These are phyloP conservation scores for Penicillium steckii DNA, from an alignment of 495 filamentous ascomycete genomes.

Conservation along the genomic window DNA sequence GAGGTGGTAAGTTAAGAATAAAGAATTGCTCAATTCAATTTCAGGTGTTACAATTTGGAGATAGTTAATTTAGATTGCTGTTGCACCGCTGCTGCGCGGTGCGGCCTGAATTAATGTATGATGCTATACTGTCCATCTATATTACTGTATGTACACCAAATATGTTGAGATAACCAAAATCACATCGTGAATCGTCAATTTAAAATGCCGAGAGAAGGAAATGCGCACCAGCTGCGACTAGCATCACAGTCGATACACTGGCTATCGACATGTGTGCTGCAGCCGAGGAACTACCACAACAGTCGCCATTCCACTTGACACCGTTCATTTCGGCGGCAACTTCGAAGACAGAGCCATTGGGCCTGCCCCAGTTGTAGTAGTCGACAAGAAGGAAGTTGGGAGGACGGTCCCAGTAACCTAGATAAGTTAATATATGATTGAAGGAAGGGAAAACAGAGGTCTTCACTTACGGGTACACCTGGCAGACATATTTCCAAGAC, in stretches of 20 bases:
- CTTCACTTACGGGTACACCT: conserved; percentile 61
- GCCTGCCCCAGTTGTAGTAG: conserved; percentile 73
- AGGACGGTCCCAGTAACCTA: conserved; percentile 61
- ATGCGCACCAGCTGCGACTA: conserved; percentile 27
- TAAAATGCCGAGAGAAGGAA: conserved; percentile 25
- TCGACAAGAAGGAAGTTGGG: conserved; percentile 91
- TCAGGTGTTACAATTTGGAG: neutral
- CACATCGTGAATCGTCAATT: conserved; percentile 11
- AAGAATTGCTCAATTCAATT: too few species aligned
- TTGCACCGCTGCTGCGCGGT: too few species aligned
- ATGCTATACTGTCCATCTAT: neutral
- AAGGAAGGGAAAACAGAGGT: neutral
- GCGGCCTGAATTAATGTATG: too few species aligned
- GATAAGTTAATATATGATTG: conserved; percentile 5
- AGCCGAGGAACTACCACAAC: conserved; percentile 59
- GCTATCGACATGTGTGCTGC: conserved; percentile 23
- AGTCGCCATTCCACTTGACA: conserved; percentile 72
- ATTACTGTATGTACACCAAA: conserved; percentile 1
- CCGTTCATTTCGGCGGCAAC: conserved; percentile 84
- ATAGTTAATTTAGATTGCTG: neutral
- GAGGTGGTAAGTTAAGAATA: too few species aligned
- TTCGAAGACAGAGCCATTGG: conserved; percentile 83
- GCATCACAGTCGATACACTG: conserved; percentile 21
- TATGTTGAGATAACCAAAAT: neutral
- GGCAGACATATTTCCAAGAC: conserved; percentile 65